Conservation (phyloP, 2,329 filamentous ascomycete species). For the Dothideomycetes sp. region DNA sequence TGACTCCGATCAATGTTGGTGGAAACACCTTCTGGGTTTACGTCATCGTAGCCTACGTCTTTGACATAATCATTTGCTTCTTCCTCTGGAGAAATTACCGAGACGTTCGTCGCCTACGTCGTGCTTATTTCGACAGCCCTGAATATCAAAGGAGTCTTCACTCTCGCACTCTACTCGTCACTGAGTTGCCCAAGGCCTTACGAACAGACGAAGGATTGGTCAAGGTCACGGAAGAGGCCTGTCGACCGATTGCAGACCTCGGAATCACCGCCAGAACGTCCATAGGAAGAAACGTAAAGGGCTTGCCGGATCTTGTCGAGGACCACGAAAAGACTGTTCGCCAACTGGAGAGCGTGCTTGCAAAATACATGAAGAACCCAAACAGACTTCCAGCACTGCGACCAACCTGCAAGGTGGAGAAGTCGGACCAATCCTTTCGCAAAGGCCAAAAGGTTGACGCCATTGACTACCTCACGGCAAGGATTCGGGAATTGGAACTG, state of each 20-base stretch:
- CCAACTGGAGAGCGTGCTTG: conserved; percentile 69
- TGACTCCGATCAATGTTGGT: conserved; percentile 46
- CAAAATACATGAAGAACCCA: conserved; percentile 85
- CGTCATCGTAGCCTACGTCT: conserved; percentile 49
- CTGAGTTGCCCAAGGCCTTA: conserved; percentile 68
- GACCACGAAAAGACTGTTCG: conserved; percentile 74
- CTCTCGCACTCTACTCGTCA: conserved; percentile 57
- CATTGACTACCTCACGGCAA: conserved; percentile 81
- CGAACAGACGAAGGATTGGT: conserved; percentile 80
- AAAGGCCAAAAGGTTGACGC: conserved; percentile 74
- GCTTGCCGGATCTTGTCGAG: conserved; percentile 73
- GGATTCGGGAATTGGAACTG: conserved; percentile 71
- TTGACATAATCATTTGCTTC: conserved; percentile 63
- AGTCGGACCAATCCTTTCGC: conserved; percentile 62
- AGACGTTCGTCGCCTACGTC: conserved; percentile 58
- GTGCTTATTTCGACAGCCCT: conserved; percentile 69
- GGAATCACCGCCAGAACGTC: conserved; percentile 69
- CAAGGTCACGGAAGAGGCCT: conserved; percentile 67
- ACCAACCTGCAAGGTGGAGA: conserved; percentile 69
- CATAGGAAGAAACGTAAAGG: conserved; percentile 84
- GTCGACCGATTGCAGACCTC: too few species aligned
- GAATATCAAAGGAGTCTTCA: conserved; percentile 86
- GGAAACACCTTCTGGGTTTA: conserved; percentile 46
- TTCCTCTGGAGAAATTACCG: conserved; percentile 90
- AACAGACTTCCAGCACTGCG: conserved; percentile 64